Base-by-base conservation (phyloP, 495 filamentous ascomycete species). In the Lentithecium fluviatile region DNA sequence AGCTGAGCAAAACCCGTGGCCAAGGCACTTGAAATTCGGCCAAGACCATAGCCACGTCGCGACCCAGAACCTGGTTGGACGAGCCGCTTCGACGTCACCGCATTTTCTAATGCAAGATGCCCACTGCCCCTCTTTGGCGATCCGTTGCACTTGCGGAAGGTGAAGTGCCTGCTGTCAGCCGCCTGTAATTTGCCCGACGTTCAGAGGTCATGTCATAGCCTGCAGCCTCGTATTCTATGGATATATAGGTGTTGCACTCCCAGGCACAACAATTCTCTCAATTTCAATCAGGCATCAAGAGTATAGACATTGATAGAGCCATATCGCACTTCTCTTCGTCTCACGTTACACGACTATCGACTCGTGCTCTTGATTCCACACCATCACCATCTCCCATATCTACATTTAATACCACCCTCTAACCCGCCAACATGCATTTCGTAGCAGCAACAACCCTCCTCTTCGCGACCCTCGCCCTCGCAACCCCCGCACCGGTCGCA, bases 381-480 rank as follows among this genome's bases (percentile, higher is more conserved):
- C 29, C 29, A 4, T 10, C 32, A 50, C 37, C 51, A 19, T 25
- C 15, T 2, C 24, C 13, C 37, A 46, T 23, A 52, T n/a, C 24
- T 11, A 52, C 45, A 45, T 52, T 32, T 38, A 12, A 48, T 20
- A 20, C 17, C 7, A 43, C 13, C 19, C 45, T 12, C 29, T 12
- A 36, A 6, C 10, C n/a, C 12, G n/a, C 26, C 60, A 58, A 29
- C 2, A 64, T 64, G 61, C 58, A 64, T 54, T 59, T 54, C 55
- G 11, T 40, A 0, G 55, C 55, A 26, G 25, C 52, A 38, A 54
- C 61, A 17, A 58, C 61, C 15, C 61, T 64, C 34, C 54, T 64
- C 61, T 23, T 59, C 55, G 55, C 48, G 4, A 55, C 61, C 49
- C 42, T 55, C 40, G 55, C 61, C n/a, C 37, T 64, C 43, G 61